Evolutionary conservation across 805 yeast genomes (phyloP).

Genomic region (Ogataea allantospora): DNA sequence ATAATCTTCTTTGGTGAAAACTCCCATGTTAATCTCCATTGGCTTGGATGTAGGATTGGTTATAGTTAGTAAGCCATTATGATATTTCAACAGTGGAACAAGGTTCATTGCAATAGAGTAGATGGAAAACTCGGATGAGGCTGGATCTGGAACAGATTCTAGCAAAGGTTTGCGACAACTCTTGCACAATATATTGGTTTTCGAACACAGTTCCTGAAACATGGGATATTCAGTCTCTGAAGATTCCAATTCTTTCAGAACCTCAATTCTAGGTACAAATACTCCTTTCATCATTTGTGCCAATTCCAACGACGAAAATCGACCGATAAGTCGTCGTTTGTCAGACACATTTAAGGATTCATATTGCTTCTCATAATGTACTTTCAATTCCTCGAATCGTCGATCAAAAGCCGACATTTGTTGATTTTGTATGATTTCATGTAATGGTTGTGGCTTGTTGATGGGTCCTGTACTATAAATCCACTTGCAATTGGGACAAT

Average conservation of each 20-base stretch:
- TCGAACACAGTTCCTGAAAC: conserved; percentile 18
- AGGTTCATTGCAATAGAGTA: conserved; percentile 19
- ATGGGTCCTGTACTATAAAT: conserved; percentile 37
- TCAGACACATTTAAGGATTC: conserved; percentile 17
- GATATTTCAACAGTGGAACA: conserved; percentile 22
- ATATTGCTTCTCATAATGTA: conserved; percentile 19
- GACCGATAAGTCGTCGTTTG: conserved; percentile 14
- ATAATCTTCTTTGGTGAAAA: not conserved
- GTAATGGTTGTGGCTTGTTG: conserved; percentile 41
- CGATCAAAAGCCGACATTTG: conserved; percentile 7
- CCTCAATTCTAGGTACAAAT: conserved; percentile 5
- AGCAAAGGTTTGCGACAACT: conserved; percentile 21
- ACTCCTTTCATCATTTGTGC: conserved; percentile 18
- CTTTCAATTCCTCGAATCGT: conserved; percentile 15
- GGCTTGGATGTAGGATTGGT: conserved; percentile 2
- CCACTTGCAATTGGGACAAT: conserved; percentile 39
- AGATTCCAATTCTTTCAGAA: not conserved
- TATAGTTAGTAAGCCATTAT: conserved; percentile 2
- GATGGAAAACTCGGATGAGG: conserved; percentile 19
- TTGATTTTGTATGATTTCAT: conserved; percentile 27
- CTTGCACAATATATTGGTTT: conserved; percentile 21
- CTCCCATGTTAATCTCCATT: conserved; percentile 8
- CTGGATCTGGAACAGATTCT: conserved; percentile 21
- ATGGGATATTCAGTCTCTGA: conserved; percentile 16
- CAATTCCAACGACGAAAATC: conserved; percentile 23